Evolutionary conservation across 805 yeast genomes (phyloP), one percentile per base, ranked within the genome.

Genomic region (Hanseniaspora hatyaiensis): DNA sequence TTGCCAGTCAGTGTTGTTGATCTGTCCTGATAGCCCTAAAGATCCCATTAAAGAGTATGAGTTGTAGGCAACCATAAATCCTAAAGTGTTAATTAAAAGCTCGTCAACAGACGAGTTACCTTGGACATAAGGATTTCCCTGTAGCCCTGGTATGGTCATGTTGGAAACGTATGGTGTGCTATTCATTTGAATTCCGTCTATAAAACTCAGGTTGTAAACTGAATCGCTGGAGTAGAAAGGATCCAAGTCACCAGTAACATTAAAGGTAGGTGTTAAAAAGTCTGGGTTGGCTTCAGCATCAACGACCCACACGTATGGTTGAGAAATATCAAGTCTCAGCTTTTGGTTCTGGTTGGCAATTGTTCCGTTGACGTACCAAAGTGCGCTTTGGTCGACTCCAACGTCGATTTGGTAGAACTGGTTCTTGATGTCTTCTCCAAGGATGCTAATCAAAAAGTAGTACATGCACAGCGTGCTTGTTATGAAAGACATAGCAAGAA

Each of bases 1-100:
- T 9, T 40, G 36, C 8, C 55, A 55, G n/a, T 55, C 49, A 6
- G 55, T 50, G 19, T 43, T 47, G 8, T 52, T 43, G 4, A 52
- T 50, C 12, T 52, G 36, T 4, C 69, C 65, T n/a, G 71, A 69
- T 1, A 74, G 51, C 6, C 78, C 79, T 8, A 75, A 52, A 0
- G 70, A 70, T 26, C 78, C 79, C 12, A 62, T 56, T 4, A 58
- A 50, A 18, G 63, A 62, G 45, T 57, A 55, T 1, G 74, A 60
- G n/a, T 56, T 55, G 50, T 69, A 65, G 0, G 67, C 66, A 37
- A 54, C 53, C 11, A 72, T 50, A 51, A 75, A 73, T 0, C 64
- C 59, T 23, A 61, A 12, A 6, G 50, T 28, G 13, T 40, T 29
- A 8, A 44, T 36, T 13, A 32, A 37, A 6, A 37, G 6, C 13